Conservation (phyloP, 23 red algal species). For the Gracilaria vermiculophylla region DNA sequence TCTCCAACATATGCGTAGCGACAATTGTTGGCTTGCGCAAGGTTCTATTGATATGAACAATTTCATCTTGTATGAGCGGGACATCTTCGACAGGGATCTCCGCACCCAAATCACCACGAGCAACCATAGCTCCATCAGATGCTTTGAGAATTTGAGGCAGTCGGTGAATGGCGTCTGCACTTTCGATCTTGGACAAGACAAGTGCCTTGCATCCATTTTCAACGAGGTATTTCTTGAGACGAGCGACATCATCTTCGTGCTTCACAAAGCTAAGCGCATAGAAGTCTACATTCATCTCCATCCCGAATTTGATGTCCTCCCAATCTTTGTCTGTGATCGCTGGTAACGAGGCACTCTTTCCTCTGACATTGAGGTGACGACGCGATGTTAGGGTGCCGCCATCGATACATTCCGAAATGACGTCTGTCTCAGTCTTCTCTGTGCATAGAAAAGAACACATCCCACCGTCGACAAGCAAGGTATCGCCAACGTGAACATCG, state of each 20-base stretch:
- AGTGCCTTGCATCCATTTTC: slow-evolving; percentile 67
- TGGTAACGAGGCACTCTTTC: slow-evolving; percentile 94
- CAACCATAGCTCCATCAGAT: slow-evolving; percentile 99
- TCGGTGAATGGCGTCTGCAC: slow-evolving; percentile 82
- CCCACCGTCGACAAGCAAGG: slow-evolving; percentile 91
- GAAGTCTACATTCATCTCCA: slow-evolving; percentile 91
- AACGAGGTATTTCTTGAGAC: slow-evolving; percentile 73
- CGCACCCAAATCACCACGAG: slow-evolving; percentile 95
- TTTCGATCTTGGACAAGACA: slow-evolving; percentile 98
- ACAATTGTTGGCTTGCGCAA: slow-evolving; percentile 98
- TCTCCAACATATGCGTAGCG: slow-evolving; percentile 98
- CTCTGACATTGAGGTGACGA: slow-evolving; percentile 97
- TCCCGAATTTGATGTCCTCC: slow-evolving; percentile 97
- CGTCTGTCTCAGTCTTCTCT: slow-evolving; percentile 80
- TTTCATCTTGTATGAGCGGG: slow-evolving; percentile 94
- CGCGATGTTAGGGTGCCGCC: slow-evolving; percentile 89
- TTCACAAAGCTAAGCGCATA: slow-evolving; percentile 99
- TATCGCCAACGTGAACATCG: slow-evolving; percentile 86
- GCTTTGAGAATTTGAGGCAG: slow-evolving; percentile 85
- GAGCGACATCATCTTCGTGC: slow-evolving; percentile 89
- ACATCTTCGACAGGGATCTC: slow-evolving; percentile 99
- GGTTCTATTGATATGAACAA: slow-evolving; percentile 87
- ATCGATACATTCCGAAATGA: slow-evolving; percentile 95
- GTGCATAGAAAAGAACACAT: slow-evolving; percentile 83
- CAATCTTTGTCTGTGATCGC: slow-evolving; percentile 99